These are phyloP conservation scores for Phytopythium boreale DNA, from an alignment of 352 stramenopile species.

Conservation along the genomic window DNA sequence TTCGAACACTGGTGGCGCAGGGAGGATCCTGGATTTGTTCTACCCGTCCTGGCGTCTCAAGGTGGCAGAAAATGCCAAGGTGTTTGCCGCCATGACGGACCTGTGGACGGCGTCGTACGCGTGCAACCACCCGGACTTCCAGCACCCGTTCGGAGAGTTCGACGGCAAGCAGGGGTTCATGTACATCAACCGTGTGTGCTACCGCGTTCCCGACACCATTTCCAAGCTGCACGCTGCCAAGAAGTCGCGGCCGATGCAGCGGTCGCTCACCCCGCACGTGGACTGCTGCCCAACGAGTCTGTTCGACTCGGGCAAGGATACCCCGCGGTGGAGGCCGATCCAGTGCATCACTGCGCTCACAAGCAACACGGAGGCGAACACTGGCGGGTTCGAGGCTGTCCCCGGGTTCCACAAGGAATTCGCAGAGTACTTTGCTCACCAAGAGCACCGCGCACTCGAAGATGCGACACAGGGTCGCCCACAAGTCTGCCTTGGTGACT, in stretches of 20 bases:
- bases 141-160: conserved; percentile 73
- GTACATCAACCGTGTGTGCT: conserved; percentile 88
- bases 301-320: conserved; percentile 68
- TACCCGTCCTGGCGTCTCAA: conserved; percentile 86
- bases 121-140: conserved; percentile 46
- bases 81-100: conserved; percentile 83
- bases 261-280: conserved; percentile 84
- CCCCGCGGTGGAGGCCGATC: conserved; percentile 83
- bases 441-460: conserved; percentile 13
- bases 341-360: conserved; percentile 88
- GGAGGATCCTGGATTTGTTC: conserved; percentile 87
- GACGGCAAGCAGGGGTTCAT: conserved; percentile 74
- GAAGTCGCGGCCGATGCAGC: conserved; percentile 79
- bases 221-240: conserved; percentile 59
- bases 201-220: conserved; percentile 65
- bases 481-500: conserved; percentile 85
- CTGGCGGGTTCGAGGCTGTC: conserved; percentile 85
- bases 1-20: conserved; percentile 85
- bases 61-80: conserved; percentile 59
- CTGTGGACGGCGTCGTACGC: conserved; percentile 82
- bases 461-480: conserved; percentile 26
- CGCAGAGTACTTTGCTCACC: conserved; percentile 41
- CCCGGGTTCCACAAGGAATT: conserved; percentile 88
- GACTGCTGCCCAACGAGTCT: conserved; percentile 83
- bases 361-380: conserved; percentile 56